Conservation (phyloP, 2,329 filamentous ascomycete genomes). For the Hypoxylon sp. region DNA sequence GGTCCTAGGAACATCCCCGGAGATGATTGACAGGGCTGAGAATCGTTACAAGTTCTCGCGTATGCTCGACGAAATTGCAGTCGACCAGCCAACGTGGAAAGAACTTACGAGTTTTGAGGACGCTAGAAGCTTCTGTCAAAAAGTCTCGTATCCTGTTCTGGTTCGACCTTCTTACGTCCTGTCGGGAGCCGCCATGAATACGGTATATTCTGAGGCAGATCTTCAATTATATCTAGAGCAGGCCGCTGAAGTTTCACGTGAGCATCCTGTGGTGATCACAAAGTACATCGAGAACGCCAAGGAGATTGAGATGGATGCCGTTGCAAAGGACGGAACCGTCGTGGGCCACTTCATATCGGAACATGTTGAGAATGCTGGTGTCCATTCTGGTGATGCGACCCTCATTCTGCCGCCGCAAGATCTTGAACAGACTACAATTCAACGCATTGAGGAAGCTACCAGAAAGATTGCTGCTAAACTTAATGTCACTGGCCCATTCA, state of each 20-base stretch:
- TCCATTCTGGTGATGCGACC: conserved; percentile 97
- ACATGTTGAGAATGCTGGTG: conserved; percentile 98
- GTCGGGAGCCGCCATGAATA: conserved; percentile 99
- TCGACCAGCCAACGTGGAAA: conserved; percentile 98
- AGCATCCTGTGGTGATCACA: conserved; percentile 97
- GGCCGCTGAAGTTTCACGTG: conserved; percentile 91
- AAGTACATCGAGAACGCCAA: conserved; percentile 99
- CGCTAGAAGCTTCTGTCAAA: conserved; percentile 86
- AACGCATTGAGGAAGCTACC: conserved; percentile 93
- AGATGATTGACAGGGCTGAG: conserved; percentile 98
- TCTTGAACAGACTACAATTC: conserved; percentile 87
- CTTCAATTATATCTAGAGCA: conserved; percentile 89
- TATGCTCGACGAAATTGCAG: conserved; percentile 93
- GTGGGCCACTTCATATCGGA: conserved; percentile 98
- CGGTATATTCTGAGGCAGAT: conserved; percentile 95
- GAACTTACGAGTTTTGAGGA: conserved; percentile 96
- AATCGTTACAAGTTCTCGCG: conserved; percentile 99
- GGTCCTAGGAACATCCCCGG: conserved; percentile 93
- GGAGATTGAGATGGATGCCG: conserved; percentile 99
- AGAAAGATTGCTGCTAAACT: conserved; percentile 93
- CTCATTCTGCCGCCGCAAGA: conserved; percentile 96
- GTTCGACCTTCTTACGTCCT: conserved; percentile 97
- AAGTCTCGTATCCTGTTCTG: conserved; percentile 91
- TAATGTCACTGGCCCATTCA: conserved; percentile 96
- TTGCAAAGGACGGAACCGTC: conserved; percentile 88